Conservation (phyloP, 352 stramenopile genomes). For the Pythium insidiosum region DNA sequence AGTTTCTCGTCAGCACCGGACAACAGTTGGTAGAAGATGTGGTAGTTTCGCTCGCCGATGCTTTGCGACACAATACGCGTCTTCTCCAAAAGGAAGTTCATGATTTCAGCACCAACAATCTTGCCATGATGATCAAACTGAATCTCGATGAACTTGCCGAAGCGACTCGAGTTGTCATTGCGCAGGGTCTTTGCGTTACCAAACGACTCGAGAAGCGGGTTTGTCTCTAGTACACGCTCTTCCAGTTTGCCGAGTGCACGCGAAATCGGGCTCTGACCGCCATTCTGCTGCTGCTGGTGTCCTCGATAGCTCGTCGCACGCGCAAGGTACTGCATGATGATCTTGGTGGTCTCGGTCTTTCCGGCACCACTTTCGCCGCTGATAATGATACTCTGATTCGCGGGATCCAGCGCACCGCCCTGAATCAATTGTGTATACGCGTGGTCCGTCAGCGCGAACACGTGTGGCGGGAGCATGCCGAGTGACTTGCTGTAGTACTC, state of each 20-base stretch:
- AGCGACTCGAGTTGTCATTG: slow-evolving; percentile 96
- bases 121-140: slow-evolving; percentile 91
- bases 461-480: slow-evolving; percentile 75
- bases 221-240: slow-evolving; percentile 82
- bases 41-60: slow-evolving; percentile 93
- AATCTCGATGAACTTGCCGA: slow-evolving; percentile 98
- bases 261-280: slow-evolving; percentile 74
- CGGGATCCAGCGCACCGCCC: slow-evolving; percentile 64
- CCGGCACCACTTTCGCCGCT: slow-evolving; percentile 86
- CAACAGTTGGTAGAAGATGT: slow-evolving; percentile 95
- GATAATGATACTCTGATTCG: slow-evolving; percentile 91
- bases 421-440: slow-evolving; percentile 87
- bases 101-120: slow-evolving; percentile 87
- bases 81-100: slow-evolving; percentile 90
- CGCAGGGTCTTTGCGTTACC: slow-evolving; percentile 92
- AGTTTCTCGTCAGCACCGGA: slow-evolving; percentile 68
- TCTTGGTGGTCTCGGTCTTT: slow-evolving; percentile 90
- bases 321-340: slow-evolving; percentile 88
- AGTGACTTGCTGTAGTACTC: slow-evolving; percentile 85
- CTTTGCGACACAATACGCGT: slow-evolving; percentile 86
- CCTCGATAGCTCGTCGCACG: slow-evolving; percentile 69
- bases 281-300: slow-evolving; percentile 40
- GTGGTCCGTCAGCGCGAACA: slow-evolving; percentile 87
- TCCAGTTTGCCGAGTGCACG: slow-evolving; percentile 85
- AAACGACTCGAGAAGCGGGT: slow-evolving; percentile 86